Evolutionary conservation across 2,329 filamentous ascomycete genomes (phyloP).

Genomic region (Xylaria polymorpha): DNA sequence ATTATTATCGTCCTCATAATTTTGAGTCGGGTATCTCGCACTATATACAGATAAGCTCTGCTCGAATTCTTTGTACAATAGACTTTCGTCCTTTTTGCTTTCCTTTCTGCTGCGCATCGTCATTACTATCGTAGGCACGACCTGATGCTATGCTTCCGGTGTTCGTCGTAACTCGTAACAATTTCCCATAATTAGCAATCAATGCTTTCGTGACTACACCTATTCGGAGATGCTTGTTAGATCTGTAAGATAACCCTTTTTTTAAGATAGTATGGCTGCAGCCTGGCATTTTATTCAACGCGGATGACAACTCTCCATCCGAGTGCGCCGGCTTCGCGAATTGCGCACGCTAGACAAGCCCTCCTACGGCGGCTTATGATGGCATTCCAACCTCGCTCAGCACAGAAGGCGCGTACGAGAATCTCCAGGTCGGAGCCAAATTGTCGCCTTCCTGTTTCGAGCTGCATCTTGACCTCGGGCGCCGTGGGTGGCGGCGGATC

Average conservation of each 20-base stretch:
- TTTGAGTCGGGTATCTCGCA: slow-evolving; percentile 39
- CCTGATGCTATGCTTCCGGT: background rate
- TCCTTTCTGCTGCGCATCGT: background rate
- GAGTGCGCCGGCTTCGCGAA: slow-evolving; percentile 78
- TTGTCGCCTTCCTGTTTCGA: slow-evolving; percentile 67
- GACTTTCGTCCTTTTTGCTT: background rate
- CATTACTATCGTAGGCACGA: background rate
- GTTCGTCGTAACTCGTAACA: slow-evolving; percentile 19
- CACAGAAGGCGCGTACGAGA: slow-evolving; percentile 77
- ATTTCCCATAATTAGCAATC: slow-evolving; percentile 19
- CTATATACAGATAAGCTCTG: slow-evolving; percentile 34
- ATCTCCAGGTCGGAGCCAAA: slow-evolving; percentile 76
- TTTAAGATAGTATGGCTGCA: background rate
- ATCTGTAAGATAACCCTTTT: background rate
- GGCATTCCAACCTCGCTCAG: slow-evolving; percentile 79
- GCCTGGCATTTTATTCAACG: slow-evolving; percentile 57
- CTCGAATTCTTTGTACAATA: slow-evolving; percentile 23
- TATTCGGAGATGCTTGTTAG: background rate
- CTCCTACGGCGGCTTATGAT: slow-evolving; percentile 74
- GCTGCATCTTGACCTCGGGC: slow-evolving; percentile 63
- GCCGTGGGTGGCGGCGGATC: slow-evolving; percentile 40
- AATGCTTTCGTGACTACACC: slow-evolving; percentile 8
- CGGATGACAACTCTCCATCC: slow-evolving; percentile 75
- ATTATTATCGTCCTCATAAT: slow-evolving; percentile 20
- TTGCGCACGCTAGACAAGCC: slow-evolving; percentile 78